phyloP scores from a whole-genome alignment of 306 rosid species.

The Rosa chinensis region DNA sequence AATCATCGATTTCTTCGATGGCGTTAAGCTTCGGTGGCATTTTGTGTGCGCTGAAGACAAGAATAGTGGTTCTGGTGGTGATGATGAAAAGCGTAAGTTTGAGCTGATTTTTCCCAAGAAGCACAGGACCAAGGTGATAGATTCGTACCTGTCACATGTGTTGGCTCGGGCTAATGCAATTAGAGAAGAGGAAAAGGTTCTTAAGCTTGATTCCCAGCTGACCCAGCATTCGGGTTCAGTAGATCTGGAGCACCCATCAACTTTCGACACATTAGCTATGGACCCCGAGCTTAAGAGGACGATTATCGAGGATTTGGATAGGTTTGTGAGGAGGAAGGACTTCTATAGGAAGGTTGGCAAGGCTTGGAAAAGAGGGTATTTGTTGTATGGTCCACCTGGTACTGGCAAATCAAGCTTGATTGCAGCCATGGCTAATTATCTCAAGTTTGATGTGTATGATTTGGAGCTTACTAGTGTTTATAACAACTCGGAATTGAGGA shows the following conservation, averaged over 20 bases:
- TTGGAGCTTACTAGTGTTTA: conserved; percentile 31
- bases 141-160: conserved; percentile 33
- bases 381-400: conserved; percentile 48
- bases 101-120: background rate
- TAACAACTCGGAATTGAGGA: conserved; percentile 28
- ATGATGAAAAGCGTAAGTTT: background rate
- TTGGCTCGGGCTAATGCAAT: conserved; percentile 23
- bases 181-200: conserved; percentile 14
- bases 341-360: conserved; percentile 43
- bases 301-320: conserved; percentile 31
- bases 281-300: conserved; percentile 31
- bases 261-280: conserved; percentile 40
- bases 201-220: conserved; percentile 17
- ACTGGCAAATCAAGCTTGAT: conserved; percentile 41
- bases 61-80: background rate
- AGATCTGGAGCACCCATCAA: conserved; percentile 40
- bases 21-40: background rate
- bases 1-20: background rate
- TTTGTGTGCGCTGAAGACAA: background rate
- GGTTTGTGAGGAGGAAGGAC: conserved; percentile 35
- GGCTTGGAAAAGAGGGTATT: conserved; percentile 47
- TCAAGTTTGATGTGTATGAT: conserved; percentile 41
- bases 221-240: conserved; percentile 19
- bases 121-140: conserved; percentile 16
- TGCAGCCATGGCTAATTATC: conserved; percentile 52